Evolutionary conservation across 202 grass and related monocot genomes (phyloP).

Genomic region (Bolboschoenoplectus hybrid): DNA sequence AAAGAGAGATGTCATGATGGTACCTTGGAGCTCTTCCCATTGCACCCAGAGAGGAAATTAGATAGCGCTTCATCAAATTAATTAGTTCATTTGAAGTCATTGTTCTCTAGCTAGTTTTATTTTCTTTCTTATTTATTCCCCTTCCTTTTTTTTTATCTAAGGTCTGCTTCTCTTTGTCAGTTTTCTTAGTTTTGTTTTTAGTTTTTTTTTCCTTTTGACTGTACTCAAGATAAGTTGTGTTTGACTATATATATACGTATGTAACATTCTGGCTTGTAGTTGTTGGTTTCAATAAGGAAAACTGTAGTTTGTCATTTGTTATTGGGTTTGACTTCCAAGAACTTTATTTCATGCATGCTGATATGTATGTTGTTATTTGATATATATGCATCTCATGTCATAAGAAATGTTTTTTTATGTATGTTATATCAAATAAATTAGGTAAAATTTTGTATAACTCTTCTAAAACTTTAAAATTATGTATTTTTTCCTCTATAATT

Average conservation of each 20-base stretch:
- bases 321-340: too few relatives aligned
- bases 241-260: background rate
- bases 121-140: background rate
- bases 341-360: too few relatives aligned
- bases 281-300: background rate
- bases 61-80: background rate
- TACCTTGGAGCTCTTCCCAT: slow-evolving; percentile 88
- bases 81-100: background rate
- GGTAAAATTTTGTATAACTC: too few relatives aligned
- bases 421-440: too few relatives aligned
- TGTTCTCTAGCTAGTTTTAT: background rate
- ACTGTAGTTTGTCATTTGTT: too few relatives aligned
- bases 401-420: too few relatives aligned
- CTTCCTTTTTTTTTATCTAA: background rate
- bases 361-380: too few relatives aligned
- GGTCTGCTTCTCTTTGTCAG: background rate
- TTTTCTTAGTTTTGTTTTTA: background rate
- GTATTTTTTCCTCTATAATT: too few relatives aligned
- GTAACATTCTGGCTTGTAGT: background rate
- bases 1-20: slow-evolving; percentile 17
- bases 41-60: slow-evolving; percentile 65
- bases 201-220: background rate
- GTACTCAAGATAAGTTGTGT: background rate
- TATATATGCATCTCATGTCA: too few relatives aligned
- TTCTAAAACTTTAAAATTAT: too few relatives aligned